Evolutionary conservation across 164 flowering plant species (phyloP).

Genomic region (Nymphaea thermarum): DNA sequence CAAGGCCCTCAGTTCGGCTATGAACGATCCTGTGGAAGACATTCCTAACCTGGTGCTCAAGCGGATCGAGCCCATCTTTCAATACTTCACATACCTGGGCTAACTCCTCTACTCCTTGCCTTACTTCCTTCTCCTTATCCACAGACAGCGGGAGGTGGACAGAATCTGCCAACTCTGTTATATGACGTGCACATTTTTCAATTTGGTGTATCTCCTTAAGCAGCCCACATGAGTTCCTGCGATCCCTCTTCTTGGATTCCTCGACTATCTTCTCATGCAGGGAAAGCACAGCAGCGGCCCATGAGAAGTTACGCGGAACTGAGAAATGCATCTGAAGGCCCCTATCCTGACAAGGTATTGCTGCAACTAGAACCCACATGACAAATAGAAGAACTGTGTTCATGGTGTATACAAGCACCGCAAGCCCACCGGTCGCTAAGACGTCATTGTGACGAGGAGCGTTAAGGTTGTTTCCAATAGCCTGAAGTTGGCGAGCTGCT

Average conservation of each 20-base stretch:
- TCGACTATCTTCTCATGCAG: conserved; percentile 73
- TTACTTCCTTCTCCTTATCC: conserved; percentile 57
- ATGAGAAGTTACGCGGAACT: conserved; percentile 46
- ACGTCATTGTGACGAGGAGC: conserved; percentile 52
- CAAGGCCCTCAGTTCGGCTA: conserved; percentile 77
- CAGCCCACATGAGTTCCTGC: conserved; percentile 55
- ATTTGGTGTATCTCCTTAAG: conserved; percentile 68
- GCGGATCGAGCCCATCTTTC: conserved; percentile 59
- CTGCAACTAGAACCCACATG: conserved; percentile 91
- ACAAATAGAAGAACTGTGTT: conserved; percentile 52
- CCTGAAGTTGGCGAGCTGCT: conserved; percentile 70
- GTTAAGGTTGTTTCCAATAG: conserved; percentile 53
- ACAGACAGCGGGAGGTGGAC: conserved; percentile 52
- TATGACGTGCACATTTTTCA: conserved; percentile 45
- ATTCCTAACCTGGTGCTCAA: conserved; percentile 79
- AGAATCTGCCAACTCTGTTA: conserved; percentile 55
- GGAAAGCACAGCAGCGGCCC: conserved; percentile 48
- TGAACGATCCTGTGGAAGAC: conserved; percentile 73
- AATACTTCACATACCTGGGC: conserved; percentile 29
- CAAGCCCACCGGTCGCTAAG: conserved; percentile 50
- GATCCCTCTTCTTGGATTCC: conserved; percentile 72
- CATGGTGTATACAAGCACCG: conserved; percentile 63
- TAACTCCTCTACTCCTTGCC: conserved; percentile 40
- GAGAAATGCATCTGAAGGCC: conserved; percentile 72
- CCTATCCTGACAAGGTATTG: conserved; percentile 94